These are phyloP conservation scores for Geoglossum cookeanum DNA, from an alignment of 2,329 filamentous ascomycete genomes.

Conservation along the genomic window DNA sequence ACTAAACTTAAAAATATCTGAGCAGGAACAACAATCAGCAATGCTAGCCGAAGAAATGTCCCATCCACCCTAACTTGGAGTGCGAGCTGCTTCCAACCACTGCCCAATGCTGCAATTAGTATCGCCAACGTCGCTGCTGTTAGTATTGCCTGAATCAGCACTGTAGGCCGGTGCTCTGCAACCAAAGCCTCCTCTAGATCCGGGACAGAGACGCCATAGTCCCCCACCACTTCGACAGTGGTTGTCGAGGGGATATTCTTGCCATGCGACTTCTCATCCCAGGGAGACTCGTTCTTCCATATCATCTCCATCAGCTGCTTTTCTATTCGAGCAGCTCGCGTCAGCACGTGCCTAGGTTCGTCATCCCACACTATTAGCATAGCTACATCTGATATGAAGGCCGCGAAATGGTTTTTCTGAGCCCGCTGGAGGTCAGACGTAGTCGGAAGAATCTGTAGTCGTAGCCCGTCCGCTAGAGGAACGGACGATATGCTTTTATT, in stretches of 20 bases:
- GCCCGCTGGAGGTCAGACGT: slow-evolving; percentile 37
- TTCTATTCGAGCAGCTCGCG: slow-evolving; percentile 33
- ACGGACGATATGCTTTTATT: slow-evolving; percentile 33
- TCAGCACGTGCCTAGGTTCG: slow-evolving; percentile 34
- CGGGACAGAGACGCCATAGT: not conserved
- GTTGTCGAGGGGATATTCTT: not conserved
- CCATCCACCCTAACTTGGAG: slow-evolving; percentile 34
- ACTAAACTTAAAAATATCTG: slow-evolving; percentile 40
- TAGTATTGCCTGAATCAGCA: slow-evolving; percentile 35
- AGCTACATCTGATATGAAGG: slow-evolving; percentile 38
- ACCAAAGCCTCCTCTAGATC: slow-evolving; percentile 17
- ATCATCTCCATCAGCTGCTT: slow-evolving; percentile 36
- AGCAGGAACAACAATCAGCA: slow-evolving; percentile 31
- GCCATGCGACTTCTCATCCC: slow-evolving; percentile 10
- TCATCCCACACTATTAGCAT: slow-evolving; percentile 47
- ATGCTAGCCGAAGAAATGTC: slow-evolving; percentile 31
- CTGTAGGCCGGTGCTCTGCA: slow-evolving; percentile 28
- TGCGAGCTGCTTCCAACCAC: slow-evolving; percentile 36
- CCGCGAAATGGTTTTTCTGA: slow-evolving; percentile 46
- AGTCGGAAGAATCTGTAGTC: slow-evolving; percentile 41
- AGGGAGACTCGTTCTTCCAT: slow-evolving; percentile 26
- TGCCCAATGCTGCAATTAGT: slow-evolving; percentile 32
- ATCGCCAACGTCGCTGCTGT: slow-evolving; percentile 34
- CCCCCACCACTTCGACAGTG: slow-evolving; percentile 12
- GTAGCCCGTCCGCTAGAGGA: slow-evolving; percentile 36